A percentile compares a stretch with the other conserved stretches of the same genome.
Conservation (phyloP, 495 filamentous ascomycete species). For the Wilcoxina mikolae region DNA sequence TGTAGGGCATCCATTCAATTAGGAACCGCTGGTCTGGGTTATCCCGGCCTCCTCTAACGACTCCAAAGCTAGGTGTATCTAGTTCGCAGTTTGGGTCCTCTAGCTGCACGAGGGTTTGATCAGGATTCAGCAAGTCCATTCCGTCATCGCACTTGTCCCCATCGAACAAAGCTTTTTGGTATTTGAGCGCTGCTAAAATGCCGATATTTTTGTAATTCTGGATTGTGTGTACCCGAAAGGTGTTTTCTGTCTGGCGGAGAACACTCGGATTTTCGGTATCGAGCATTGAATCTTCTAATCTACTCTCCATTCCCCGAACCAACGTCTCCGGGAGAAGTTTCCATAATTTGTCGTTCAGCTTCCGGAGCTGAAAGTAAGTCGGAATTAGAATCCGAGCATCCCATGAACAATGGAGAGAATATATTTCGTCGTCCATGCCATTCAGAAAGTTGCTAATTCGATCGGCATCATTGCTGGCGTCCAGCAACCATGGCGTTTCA, state of each 20-base stretch:
- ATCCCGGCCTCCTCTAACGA: not conserved
- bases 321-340: not conserved
- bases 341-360: not conserved
- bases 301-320: not conserved
- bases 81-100: no score
- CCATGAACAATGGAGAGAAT: not conserved
- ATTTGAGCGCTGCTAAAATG: not conserved
- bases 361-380: not conserved
- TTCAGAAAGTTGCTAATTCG: not conserved
- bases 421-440: not conserved
- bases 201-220: not conserved
- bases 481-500: not conserved
- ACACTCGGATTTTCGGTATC: not conserved
- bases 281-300: not conserved
- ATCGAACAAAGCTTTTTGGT: no score
- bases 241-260: not conserved
- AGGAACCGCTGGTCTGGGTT: not conserved
- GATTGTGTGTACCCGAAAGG: not conserved
- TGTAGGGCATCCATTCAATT: not conserved
- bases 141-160: not conserved
- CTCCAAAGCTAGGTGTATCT: not conserved
- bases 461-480: not conserved
- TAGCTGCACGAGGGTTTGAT: not conserved
- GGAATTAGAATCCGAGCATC: not conserved
- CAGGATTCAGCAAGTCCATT: not conserved